A percentile compares a stretch with the other conserved stretches of the same genome.
These are phyloP conservation scores for Ascochyta lentis DNA, from an alignment of 2,329 filamentous ascomycete species.

Conservation along the genomic window DNA sequence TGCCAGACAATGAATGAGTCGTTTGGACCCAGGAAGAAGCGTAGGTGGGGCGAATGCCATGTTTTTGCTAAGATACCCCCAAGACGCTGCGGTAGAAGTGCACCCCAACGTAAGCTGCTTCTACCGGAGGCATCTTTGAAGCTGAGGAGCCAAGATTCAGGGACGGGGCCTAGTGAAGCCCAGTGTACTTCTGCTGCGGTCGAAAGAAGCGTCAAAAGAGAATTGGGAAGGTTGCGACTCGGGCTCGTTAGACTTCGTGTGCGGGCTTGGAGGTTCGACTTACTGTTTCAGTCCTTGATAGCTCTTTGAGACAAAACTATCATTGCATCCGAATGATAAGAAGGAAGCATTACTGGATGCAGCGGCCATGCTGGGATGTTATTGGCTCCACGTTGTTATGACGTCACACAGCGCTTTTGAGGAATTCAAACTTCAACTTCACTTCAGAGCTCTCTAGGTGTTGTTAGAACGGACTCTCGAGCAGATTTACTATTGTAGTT, in stretches of 20 bases:
- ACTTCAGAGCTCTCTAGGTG: not conserved
- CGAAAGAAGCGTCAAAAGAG: slow-evolving; percentile 36
- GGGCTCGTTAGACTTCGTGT: slow-evolving; percentile 6
- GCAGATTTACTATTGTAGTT: not conserved
- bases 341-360: slow-evolving; percentile 34
- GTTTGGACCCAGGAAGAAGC: slow-evolving; percentile 38
- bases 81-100: slow-evolving; percentile 30
- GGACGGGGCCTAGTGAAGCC: slow-evolving; percentile 37
- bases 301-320: slow-evolving; percentile 43
- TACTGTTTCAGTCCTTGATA: slow-evolving; percentile 43
- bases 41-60: slow-evolving; percentile 40
- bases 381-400: slow-evolving; percentile 36
- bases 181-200: slow-evolving; percentile 41
- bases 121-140: slow-evolving; percentile 37
- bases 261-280: not conserved
- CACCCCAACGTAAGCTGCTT: slow-evolving; percentile 41
- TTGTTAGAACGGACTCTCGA: not conserved
- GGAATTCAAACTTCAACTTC: not conserved
- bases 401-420: slow-evolving; percentile 31
- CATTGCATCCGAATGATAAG: slow-evolving; percentile 45
- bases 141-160: slow-evolving; percentile 45
- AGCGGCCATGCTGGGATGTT: slow-evolving; percentile 34
- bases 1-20: slow-evolving; percentile 47
- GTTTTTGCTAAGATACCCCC: slow-evolving; percentile 30
- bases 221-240: slow-evolving; percentile 40